A percentile compares a stretch with the other conserved stretches of the same genome.
These are phyloP conservation scores for Batrachochytrium dendrobatidis DNA, from an alignment of 371 early-diverging fungal species.

Conservation along the genomic window DNA sequence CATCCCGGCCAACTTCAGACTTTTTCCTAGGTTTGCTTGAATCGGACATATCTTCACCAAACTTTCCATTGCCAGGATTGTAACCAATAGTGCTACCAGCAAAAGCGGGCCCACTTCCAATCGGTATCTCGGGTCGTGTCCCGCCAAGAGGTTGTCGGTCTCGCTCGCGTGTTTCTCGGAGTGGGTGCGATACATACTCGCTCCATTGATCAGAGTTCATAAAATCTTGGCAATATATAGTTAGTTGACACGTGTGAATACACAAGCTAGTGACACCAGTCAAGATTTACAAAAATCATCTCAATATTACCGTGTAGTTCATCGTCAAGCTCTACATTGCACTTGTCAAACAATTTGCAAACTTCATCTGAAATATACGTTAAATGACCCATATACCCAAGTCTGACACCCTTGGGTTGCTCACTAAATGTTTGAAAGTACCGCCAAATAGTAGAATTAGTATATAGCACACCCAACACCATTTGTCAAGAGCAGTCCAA, in stretches of 20 bases:
- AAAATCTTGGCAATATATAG: slow-evolving; percentile 25
- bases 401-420: slow-evolving; percentile 78
- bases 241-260: too few relatives aligned
- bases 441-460: neutral
- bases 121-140: slow-evolving; percentile 51
- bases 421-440: slow-evolving; percentile 34
- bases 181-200: slow-evolving; percentile 65
- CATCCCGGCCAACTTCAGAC: slow-evolving; percentile 1
- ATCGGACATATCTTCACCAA: neutral
- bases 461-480: neutral
- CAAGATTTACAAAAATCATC: neutral
- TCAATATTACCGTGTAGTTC: slow-evolving; percentile 33
- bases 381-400: slow-evolving; percentile 96
- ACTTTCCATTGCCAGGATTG: neutral
- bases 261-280: neutral
- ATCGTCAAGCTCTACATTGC: slow-evolving; percentile 36
- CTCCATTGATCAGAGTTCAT: slow-evolving; percentile 79
- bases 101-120: neutral
- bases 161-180: slow-evolving; percentile 78
- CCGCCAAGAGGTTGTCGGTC: slow-evolving; percentile 87
- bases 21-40: slow-evolving; percentile 1
- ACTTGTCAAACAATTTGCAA: slow-evolving; percentile 70
- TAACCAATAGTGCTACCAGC: neutral
- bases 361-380: slow-evolving; percentile 93
- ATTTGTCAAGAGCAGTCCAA: neutral